These are phyloP conservation scores for Apodospora peruviana DNA, from an alignment of 495 filamentous ascomycete genomes.

Conservation along the genomic window DNA sequence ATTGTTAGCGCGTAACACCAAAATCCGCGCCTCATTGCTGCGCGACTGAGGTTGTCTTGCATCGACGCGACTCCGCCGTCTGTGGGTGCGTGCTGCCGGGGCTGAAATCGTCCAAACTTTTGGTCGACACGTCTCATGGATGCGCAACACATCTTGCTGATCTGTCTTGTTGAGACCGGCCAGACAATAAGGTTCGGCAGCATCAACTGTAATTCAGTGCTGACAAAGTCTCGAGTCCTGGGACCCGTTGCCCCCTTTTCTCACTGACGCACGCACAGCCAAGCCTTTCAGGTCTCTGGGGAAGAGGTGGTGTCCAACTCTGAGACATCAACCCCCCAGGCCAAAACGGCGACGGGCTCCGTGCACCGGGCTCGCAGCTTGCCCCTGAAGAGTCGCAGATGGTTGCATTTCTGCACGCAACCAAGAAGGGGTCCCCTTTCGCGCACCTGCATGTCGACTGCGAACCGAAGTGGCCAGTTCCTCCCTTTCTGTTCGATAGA, in stretches of 20 bases:
- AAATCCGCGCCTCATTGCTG: not conserved
- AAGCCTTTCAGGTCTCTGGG: not conserved
- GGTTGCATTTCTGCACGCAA: conserved; percentile 2
- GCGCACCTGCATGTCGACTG: not conserved
- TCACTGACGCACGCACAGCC: not conserved
- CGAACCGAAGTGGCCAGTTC: not conserved
- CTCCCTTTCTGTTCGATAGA: too few relatives aligned
- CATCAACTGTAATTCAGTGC: not conserved
- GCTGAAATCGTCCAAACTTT: not conserved
- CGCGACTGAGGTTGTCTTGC: not conserved
- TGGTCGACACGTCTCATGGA: too few relatives aligned
- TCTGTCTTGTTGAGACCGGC: not conserved
- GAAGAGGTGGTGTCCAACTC: too few relatives aligned
- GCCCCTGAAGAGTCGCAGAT: conserved; percentile 1
- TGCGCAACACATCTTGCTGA: not conserved
- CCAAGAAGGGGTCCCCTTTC: not conserved
- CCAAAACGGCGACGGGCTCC: conserved; percentile 10
- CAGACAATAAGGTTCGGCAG: not conserved
- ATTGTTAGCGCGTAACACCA: not conserved
- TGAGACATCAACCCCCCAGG: conserved; percentile 15
- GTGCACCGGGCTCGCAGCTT: conserved; percentile 5
- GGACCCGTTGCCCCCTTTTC: not conserved
- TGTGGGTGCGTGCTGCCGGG: not conserved
- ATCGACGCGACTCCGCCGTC: not conserved
- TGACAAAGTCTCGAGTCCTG: not conserved